phyloP scores from a whole-genome alignment of 305 asterid genomes.

The Ajuga reptans region DNA sequence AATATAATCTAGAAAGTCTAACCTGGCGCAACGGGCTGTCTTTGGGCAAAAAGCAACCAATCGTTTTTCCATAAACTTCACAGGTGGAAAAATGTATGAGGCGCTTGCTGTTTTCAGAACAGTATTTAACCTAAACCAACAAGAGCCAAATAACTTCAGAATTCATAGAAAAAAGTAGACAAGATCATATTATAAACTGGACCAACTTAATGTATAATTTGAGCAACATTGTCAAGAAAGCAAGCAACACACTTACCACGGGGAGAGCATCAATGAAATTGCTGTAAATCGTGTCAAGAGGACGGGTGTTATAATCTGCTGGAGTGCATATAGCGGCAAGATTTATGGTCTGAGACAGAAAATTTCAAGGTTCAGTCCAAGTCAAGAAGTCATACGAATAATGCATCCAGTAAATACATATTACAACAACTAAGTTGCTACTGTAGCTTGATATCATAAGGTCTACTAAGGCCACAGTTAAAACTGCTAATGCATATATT shows the following conservation, averaged over 20 bases:
- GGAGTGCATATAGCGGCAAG: conserved; percentile 99
- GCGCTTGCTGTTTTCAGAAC: conserved; percentile 63
- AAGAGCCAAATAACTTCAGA: conserved; percentile 9
- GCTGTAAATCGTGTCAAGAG: conserved; percentile 85
- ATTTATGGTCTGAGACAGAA: conserved; percentile 59
- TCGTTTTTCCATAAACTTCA: conserved; percentile 71
- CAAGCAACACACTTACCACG: conserved; percentile 39
- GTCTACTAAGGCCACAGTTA: too few relatives aligned
- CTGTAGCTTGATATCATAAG: conserved; percentile 1
- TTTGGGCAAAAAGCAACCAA: conserved; percentile 57
- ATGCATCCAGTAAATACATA: neutral
- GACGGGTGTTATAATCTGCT: conserved; percentile 90
- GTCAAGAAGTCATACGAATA: conserved; percentile 15
- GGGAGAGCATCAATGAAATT: conserved; percentile 83
- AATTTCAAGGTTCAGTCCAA: conserved; percentile 17
- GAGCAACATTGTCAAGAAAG: neutral
- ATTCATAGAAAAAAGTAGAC: neutral
- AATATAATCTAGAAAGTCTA: neutral
- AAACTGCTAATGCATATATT: neutral
- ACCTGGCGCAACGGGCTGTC: conserved; percentile 68
- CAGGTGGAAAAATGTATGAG: conserved; percentile 78
- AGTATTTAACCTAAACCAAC: conserved; percentile 57
- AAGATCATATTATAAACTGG: neutral
- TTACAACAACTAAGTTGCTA: neutral
- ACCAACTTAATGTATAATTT: neutral